Conservation (phyloP, 306 rosid genomes). For the Dalbergia oliveri region DNA sequence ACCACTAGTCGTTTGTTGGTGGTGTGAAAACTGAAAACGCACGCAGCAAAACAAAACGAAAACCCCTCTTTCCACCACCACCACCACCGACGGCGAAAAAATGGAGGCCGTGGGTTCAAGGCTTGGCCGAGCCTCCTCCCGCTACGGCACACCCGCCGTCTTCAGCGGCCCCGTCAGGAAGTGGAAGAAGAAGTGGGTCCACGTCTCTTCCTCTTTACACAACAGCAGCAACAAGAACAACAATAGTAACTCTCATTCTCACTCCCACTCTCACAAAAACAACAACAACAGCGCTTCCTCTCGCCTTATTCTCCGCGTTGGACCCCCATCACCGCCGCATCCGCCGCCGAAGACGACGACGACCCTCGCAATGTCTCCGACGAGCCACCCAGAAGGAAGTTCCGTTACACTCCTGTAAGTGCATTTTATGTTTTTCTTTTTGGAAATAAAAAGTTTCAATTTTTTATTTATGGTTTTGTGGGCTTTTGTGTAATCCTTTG, state of each 20-base stretch:
- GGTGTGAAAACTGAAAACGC: background rate
- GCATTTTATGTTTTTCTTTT: background rate
- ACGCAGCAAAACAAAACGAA: background rate
- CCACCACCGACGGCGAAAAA: slow-evolving; percentile 26
- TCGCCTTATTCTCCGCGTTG: slow-evolving; percentile 92
- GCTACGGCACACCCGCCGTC: slow-evolving; percentile 88
- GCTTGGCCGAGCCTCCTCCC: slow-evolving; percentile 88
- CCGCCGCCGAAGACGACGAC: slow-evolving; percentile 32
- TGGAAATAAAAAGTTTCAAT: background rate
- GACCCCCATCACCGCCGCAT: slow-evolving; percentile 77
- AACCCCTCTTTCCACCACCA: slow-evolving; percentile 6
- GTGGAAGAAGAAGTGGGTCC: slow-evolving; percentile 99
- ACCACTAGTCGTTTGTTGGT: background rate
- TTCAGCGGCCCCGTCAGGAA: slow-evolving; percentile 94
- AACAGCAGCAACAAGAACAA: slow-evolving; percentile 30
- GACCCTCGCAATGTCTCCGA: slow-evolving; percentile 50
- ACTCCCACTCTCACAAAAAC: slow-evolving; percentile 36
- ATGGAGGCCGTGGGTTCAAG: slow-evolving; percentile 95
- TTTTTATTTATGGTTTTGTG: background rate
- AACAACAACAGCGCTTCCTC: slow-evolving; percentile 48
- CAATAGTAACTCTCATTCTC: slow-evolving; percentile 42
- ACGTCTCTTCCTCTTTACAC: slow-evolving; percentile 67
- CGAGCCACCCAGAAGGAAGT: slow-evolving; percentile 89
- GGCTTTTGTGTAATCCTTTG: background rate
- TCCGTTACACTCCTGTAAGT: slow-evolving; percentile 93